Evolutionary conservation across 2,329 filamentous ascomycete genomes (phyloP).

Genomic region (Sporothrix schenckii): DNA sequence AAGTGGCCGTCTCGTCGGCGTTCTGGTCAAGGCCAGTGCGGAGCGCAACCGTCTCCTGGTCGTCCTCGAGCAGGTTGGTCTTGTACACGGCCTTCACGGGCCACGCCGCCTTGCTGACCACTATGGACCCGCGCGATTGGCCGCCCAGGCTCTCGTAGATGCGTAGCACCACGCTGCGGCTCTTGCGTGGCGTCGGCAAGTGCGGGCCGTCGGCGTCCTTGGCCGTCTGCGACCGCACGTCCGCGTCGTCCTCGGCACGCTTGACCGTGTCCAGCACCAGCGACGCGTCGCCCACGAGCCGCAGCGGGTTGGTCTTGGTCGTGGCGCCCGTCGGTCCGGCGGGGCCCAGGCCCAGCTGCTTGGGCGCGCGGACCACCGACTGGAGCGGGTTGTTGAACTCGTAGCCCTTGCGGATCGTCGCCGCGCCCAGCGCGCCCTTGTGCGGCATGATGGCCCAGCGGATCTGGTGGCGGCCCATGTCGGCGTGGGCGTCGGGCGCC

Average conservation of each 20-base stretch:
- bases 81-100: constrained; percentile 77
- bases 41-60: constrained; percentile 66
- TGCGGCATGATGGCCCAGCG: constrained; percentile 70
- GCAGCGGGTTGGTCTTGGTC: constrained; percentile 54
- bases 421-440: constrained; percentile 56
- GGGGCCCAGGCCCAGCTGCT: constrained; percentile 29
- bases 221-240: constrained; percentile 62
- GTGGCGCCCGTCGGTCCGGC: constrained; percentile 43
- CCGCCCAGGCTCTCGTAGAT: constrained; percentile 91
- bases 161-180: constrained; percentile 78
- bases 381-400: constrained; percentile 68
- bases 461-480: constrained; percentile 68
- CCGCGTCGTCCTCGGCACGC: constrained; percentile 85
- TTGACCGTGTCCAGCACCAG: constrained; percentile 89
- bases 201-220: constrained; percentile 34
- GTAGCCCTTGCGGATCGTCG: constrained; percentile 64
- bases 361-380: constrained; percentile 26
- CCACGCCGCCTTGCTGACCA: constrained; percentile 63
- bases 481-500: constrained; percentile 68
- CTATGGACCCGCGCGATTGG: constrained; percentile 64
- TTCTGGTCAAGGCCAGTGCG: constrained; percentile 36
- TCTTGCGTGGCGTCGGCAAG: constrained; percentile 64
- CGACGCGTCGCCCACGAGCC: constrained; percentile 65
- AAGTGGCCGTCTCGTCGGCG: constrained; percentile 46
- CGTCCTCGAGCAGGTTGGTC: constrained; percentile 87